Conservation (phyloP, 2,329 filamentous ascomycete genomes). For the Sclerotinia nivalis region DNA sequence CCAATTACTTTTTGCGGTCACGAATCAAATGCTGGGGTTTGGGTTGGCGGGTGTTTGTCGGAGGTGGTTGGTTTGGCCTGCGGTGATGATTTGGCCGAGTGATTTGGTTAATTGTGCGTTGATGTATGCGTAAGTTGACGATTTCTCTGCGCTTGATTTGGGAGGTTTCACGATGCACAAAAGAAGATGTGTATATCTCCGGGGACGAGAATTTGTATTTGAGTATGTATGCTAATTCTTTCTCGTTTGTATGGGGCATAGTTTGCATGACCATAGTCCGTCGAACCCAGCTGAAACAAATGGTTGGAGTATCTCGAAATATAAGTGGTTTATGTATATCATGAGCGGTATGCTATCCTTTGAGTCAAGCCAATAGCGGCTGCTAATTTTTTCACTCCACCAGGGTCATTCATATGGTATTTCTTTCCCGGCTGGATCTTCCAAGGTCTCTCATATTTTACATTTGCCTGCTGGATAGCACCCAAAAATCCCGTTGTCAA, state of each 20-base stretch:
- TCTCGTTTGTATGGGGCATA: conserved; percentile 45
- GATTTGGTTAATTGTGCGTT: conserved; percentile 53
- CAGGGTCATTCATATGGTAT: conserved; percentile 46
- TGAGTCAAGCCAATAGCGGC: neutral
- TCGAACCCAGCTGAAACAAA: conserved; percentile 48
- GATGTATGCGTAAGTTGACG: conserved; percentile 46
- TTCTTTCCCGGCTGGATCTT: conserved; percentile 56
- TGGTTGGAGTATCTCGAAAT: conserved; percentile 54
- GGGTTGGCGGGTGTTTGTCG: conserved; percentile 60
- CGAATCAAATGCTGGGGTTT: conserved; percentile 63
- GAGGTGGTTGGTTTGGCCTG: conserved; percentile 59
- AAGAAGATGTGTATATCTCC: too few relatives aligned
- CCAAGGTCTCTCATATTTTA: conserved; percentile 59
- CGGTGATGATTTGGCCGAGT: conserved; percentile 66
- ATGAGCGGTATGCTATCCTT: conserved; percentile 46
- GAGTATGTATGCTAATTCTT: neutral
- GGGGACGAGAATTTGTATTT: neutral
- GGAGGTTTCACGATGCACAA: too few relatives aligned
- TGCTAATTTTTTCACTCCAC: neutral
- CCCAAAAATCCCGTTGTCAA: conserved; percentile 69
- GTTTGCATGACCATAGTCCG: conserved; percentile 56
- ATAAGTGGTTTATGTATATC: conserved; percentile 45
- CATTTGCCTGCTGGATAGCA: conserved; percentile 70
- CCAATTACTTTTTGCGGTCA: conserved; percentile 59
- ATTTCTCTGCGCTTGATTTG: conserved; percentile 14